Base-by-base conservation (phyloP, 805 yeast species). In the Myxozyma geophila region DNA sequence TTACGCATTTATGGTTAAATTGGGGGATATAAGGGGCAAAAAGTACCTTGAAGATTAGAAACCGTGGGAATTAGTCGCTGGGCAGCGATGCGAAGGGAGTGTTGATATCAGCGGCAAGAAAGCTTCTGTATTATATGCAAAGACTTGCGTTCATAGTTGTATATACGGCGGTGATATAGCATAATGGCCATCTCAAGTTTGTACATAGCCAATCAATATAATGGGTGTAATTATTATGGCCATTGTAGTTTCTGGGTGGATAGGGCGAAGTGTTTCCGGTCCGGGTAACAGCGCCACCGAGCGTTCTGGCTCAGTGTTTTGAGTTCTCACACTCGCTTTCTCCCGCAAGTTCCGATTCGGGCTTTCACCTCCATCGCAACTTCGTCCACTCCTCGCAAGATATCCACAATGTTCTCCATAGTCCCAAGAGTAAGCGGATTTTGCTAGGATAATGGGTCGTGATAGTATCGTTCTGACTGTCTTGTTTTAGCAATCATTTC, bases 401-500 rank as follows among this genome's bases (percentile, higher is more conserved):
- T 28, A 28, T 9, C 17, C 15, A 23, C 39, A 33, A 58, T 58
- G 57, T 51, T 49, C 28, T 58, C 61, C 12, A 19, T 58, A 23
- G 61, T 58, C 10, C 63, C 63, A 33, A n/a, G 56, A 35, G 62
- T 58, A 35, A 21, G 62, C 33, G 21, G 48, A 7, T 5, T n/a
- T 2, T 13, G 17, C 13, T 35, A 6, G 47, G 12, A 19, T 43
- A 46, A 6, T 15, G 3, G 46, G 17, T 4, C 4, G 53, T 10
- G 23, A 9, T 17, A 5, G 33, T 43, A 33, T 13, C 41, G 50
- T 17, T 46, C 44, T 55, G 59, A 9, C 7, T 49, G 28, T 15
- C 9, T n/a, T 17, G n/a, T 40, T 15, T 13, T 43, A 59, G 66
- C 59, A 67, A 54, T 51, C 52, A 40, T 90, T 90, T 74, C 73